Percentiles rank a stretch among this genome's conserved stretches.
Evolutionary conservation across 1,284 basidiomycete species (phyloP).

Genomic region (Mycena sp.): DNA sequence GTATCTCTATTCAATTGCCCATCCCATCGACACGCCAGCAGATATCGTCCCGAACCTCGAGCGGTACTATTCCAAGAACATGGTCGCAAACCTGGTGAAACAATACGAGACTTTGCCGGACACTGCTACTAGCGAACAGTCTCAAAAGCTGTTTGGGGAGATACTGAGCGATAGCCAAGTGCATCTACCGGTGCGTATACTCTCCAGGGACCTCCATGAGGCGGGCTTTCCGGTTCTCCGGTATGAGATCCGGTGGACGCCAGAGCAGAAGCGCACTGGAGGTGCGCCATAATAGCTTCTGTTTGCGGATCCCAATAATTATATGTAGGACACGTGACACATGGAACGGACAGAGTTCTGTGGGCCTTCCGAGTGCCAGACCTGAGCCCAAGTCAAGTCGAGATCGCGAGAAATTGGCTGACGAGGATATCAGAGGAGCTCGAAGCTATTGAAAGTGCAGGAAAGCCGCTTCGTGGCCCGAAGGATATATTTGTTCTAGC

Average conservation of each 20-base stretch:
- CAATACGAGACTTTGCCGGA: constrained; percentile 53
- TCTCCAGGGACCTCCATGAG: constrained; percentile 65
- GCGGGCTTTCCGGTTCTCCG: constrained; percentile 70
- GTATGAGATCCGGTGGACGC: constrained; percentile 76
- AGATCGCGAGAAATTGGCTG: constrained; percentile 61
- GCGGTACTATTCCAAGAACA: constrained; percentile 65
- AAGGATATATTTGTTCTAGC: constrained; percentile 53
- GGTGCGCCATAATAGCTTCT: constrained; percentile 47
- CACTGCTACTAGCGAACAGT: constrained; percentile 51
- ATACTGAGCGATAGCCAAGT: constrained; percentile 76
- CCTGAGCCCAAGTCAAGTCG: constrained; percentile 52
- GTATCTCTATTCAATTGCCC: constrained; percentile 77
- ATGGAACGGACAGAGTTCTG: constrained; percentile 64
- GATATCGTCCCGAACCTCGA: constrained; percentile 68
- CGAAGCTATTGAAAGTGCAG: constrained; percentile 46
- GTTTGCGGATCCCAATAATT: constrained; percentile 28
- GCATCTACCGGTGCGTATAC: constrained; percentile 70
- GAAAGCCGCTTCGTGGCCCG: constrained; percentile 40
- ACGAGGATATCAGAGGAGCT: constrained; percentile 54
- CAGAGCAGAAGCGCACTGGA: constrained; percentile 61
- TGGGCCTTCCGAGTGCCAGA: constrained; percentile 50
- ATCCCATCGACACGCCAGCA: constrained; percentile 56
- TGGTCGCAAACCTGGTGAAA: constrained; percentile 57
- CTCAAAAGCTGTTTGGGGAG: constrained; percentile 61
- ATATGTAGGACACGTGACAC: constrained; percentile 69